Conservation (phyloP, 2,329 filamentous ascomycete genomes). For the Chrysoporthe austroafricana region DNA sequence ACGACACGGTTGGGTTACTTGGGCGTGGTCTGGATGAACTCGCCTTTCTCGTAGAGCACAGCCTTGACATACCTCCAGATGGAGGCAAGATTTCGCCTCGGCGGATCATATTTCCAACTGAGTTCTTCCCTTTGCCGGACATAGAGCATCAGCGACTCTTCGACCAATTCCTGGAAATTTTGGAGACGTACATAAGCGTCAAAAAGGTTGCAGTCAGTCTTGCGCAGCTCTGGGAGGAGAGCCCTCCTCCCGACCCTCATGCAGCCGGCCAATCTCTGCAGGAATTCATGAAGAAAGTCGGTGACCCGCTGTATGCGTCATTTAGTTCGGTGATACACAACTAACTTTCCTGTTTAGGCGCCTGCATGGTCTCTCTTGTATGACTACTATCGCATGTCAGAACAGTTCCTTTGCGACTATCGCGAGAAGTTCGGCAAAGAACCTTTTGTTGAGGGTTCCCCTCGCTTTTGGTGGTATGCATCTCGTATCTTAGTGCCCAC, state of each 20-base stretch:
- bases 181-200: slow-evolving; percentile 16
- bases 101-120: slow-evolving; percentile 20
- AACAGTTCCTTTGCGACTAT: slow-evolving; percentile 21
- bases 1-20: slow-evolving; percentile 23
- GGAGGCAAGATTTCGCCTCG: not conserved
- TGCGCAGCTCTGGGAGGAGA: slow-evolving; percentile 16
- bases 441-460: slow-evolving; percentile 21
- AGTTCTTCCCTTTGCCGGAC: slow-evolving; percentile 21
- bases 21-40: slow-evolving; percentile 20
- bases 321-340: too few species aligned
- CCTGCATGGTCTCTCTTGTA: slow-evolving; percentile 24
- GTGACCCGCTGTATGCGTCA: not conserved
- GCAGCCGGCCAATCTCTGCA: slow-evolving; percentile 9
- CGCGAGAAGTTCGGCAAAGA: slow-evolving; percentile 11
- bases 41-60: slow-evolving; percentile 16
- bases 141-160: slow-evolving; percentile 17
- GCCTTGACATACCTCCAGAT: slow-evolving; percentile 13
- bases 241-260: slow-evolving; percentile 6
- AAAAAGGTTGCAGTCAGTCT: slow-evolving; percentile 10
- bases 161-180: slow-evolving; percentile 18
- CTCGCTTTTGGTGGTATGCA: slow-evolving; percentile 19
- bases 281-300: slow-evolving; percentile 22
- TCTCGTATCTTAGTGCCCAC: not conserved
- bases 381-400: slow-evolving; percentile 16
- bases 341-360: slow-evolving; percentile 13